phyloP scores from a whole-genome alignment of 1,139 yeast genomes.

The Lodderomyces jiufengensis region DNA sequence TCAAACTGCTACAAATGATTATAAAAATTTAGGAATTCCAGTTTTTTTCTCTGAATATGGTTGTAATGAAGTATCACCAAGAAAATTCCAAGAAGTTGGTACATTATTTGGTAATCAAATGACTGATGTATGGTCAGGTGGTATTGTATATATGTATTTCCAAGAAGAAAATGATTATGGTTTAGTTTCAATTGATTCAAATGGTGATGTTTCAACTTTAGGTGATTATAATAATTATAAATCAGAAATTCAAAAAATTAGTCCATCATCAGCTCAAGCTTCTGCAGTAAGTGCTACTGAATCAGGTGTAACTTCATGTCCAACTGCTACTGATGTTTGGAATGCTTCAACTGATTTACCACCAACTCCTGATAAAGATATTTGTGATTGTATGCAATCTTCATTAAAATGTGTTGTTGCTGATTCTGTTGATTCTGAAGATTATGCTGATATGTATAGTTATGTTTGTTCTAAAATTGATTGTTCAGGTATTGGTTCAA shows the following conservation, averaged over 20 bases:
- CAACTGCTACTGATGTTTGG: conserved; percentile 49
- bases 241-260: conserved; percentile 55
- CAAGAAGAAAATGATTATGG: conserved; percentile 82
- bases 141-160: conserved; percentile 85
- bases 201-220: conserved; percentile 37
- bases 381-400: conserved; percentile 54
- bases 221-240: conserved; percentile 47
- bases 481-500: conserved; percentile 52
- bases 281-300: conserved; percentile 21
- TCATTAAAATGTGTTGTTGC: conserved; percentile 52
- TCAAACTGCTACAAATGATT: conserved; percentile 66
- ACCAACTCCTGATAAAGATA: conserved; percentile 61
- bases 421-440: conserved; percentile 38
- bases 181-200: conserved; percentile 53
- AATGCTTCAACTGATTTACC: conserved; percentile 55
- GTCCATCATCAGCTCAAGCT: conserved; percentile 40
- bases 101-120: conserved; percentile 58
- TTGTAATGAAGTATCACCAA: conserved; percentile 66
- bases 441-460: conserved; percentile 53
- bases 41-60: conserved; percentile 91
- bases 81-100: conserved; percentile 69
- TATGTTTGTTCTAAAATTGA: conserved; percentile 48
- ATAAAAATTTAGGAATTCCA: conserved; percentile 70
- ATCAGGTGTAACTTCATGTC: conserved; percentile 43
- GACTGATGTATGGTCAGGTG: conserved; percentile 89